phyloP scores from a whole-genome alignment of 2,329 filamentous ascomycete genomes.

The Sarocladiaceae sp. region DNA sequence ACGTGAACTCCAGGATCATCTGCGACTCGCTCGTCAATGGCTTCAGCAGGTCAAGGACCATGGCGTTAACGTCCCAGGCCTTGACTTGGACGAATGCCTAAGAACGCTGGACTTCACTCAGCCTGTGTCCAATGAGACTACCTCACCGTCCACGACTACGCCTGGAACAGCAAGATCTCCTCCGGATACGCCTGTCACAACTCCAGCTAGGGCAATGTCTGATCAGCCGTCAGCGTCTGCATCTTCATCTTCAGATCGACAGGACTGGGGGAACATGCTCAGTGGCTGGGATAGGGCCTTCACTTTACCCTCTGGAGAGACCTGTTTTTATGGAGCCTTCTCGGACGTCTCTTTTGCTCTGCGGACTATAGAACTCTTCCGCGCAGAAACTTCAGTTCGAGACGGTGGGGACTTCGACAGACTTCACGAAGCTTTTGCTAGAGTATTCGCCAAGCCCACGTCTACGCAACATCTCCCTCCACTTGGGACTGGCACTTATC shows the following conservation, averaged over 20 bases:
- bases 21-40: constrained; percentile 10
- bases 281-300: background rate
- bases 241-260: background rate
- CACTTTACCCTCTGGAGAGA: background rate
- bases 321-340: constrained; percentile 10
- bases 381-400: background rate
- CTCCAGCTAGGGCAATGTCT: background rate
- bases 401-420: background rate
- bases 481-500: too few relatives aligned
- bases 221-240: background rate
- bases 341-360: constrained; percentile 9
- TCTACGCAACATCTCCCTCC: too few relatives aligned
- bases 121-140: background rate
- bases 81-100: constrained; percentile 11
- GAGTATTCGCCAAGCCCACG: too few relatives aligned
- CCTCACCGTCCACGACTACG: background rate
- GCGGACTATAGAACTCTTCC: constrained; percentile 9
- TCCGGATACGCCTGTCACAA: background rate
- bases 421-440: background rate
- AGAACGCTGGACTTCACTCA: constrained; percentile 9
- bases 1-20: constrained; percentile 10
- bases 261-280: constrained; percentile 6
- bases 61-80: constrained; percentile 1
- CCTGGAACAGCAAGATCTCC: background rate
- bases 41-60: constrained; percentile 9